These are phyloP conservation scores for Lactarius hengduanensis DNA, from an alignment of 768 basidiomycete species.

Conservation along the genomic window DNA sequence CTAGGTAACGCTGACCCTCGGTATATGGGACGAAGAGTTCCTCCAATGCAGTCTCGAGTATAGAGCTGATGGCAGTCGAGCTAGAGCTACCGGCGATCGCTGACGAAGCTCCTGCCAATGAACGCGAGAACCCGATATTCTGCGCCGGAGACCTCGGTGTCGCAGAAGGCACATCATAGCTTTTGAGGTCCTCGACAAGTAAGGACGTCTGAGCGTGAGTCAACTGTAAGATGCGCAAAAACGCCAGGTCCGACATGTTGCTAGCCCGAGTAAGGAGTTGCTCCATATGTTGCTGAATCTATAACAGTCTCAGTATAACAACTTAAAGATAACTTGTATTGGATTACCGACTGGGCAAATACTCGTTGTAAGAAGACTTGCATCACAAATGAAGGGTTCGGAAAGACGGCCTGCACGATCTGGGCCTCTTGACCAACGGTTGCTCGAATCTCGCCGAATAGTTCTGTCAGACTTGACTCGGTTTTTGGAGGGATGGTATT, in stretches of 20 bases:
- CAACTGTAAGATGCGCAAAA: slow-evolving; percentile 86
- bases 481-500: slow-evolving; percentile 69
- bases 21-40: slow-evolving; percentile 94
- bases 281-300: slow-evolving; percentile 98
- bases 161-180: slow-evolving; percentile 77
- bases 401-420: slow-evolving; percentile 98
- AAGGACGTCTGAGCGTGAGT: slow-evolving; percentile 74
- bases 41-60: slow-evolving; percentile 96
- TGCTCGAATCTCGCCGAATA: slow-evolving; percentile 83
- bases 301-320: slow-evolving; percentile 14
- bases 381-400: slow-evolving; percentile 94
- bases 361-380: slow-evolving; percentile 97
- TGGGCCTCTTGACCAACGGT: slow-evolving; percentile 96
- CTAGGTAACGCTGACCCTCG: slow-evolving; percentile 88
- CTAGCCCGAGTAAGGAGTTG: slow-evolving; percentile 74
- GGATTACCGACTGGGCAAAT: slow-evolving; percentile 91
- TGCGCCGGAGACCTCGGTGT: slow-evolving; percentile 65
- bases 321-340: slow-evolving; percentile 2
- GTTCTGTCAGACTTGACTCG: slow-evolving; percentile 73
- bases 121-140: slow-evolving; percentile 56
- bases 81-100: slow-evolving; percentile 46
- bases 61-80: slow-evolving; percentile 60
- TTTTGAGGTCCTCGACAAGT: slow-evolving; percentile 88
- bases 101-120: slow-evolving; percentile 44
- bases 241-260: slow-evolving; percentile 82